These are phyloP conservation scores for Fraxinus angustifolia DNA, from an alignment of 305 asterid genomes.

Conservation along the genomic window DNA sequence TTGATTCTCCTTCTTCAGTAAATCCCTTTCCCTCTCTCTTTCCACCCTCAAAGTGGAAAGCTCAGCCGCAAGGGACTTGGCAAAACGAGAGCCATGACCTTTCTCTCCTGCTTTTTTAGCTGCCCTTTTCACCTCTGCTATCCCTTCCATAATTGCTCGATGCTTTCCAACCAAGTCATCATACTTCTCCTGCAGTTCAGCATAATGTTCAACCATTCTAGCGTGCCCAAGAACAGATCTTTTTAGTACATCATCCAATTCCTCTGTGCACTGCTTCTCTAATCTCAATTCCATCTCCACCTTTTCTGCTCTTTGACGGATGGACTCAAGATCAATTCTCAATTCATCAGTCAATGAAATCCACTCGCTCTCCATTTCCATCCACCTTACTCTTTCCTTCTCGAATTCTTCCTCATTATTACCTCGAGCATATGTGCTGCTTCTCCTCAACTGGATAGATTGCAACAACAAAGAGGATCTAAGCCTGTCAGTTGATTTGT, in stretches of 20 bases:
- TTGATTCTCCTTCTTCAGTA: slow-evolving; percentile 67
- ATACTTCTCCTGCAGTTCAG: slow-evolving; percentile 80
- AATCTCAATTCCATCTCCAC: slow-evolving; percentile 64
- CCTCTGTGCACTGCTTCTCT: slow-evolving; percentile 78
- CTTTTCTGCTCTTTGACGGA: slow-evolving; percentile 65
- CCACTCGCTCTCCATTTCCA: slow-evolving; percentile 97
- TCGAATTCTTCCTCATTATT: slow-evolving; percentile 64
- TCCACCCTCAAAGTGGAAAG: slow-evolving; percentile 80
- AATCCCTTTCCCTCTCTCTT: slow-evolving; percentile 71
- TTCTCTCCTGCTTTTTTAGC: slow-evolving; percentile 80
- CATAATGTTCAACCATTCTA: slow-evolving; percentile 86
- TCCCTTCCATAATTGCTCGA: slow-evolving; percentile 61
- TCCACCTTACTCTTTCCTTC: slow-evolving; percentile 77
- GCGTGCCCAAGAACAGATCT: slow-evolving; percentile 73
- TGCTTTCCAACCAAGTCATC: slow-evolving; percentile 64
- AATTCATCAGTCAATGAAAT: slow-evolving; percentile 86
- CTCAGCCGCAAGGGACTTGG: slow-evolving; percentile 80
- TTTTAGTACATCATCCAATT: slow-evolving; percentile 74
- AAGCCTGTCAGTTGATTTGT: slow-evolving; percentile 61
- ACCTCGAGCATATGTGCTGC: slow-evolving; percentile 38
- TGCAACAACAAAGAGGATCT: slow-evolving; percentile 77
- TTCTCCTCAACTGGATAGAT: slow-evolving; percentile 71
- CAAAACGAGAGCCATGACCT: slow-evolving; percentile 72
- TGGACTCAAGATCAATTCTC: slow-evolving; percentile 72
- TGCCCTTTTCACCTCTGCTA: slow-evolving; percentile 81